These are phyloP conservation scores for Wickerhamomyces queroliae DNA, from an alignment of 805 yeast genomes.

Conservation along the genomic window DNA sequence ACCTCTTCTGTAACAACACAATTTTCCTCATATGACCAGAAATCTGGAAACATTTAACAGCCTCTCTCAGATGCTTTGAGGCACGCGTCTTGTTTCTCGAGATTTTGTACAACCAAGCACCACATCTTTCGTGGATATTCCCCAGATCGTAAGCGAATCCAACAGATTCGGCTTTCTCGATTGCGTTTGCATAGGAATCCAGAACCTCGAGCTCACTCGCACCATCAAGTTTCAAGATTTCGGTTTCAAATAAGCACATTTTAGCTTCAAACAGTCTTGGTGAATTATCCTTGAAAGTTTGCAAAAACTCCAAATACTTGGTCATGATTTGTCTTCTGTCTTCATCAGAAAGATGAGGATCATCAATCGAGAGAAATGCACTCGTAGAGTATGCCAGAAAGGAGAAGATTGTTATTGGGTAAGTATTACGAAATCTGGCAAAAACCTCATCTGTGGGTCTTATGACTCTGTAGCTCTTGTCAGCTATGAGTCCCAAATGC, in stretches of 20 bases:
- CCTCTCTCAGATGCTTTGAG: conserved; percentile 28
- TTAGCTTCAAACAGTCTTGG: conserved; percentile 36
- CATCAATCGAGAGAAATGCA: conserved; percentile 9
- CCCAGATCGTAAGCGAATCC: conserved; percentile 34
- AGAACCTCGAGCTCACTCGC: conserved; percentile 31
- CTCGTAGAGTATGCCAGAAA: background rate
- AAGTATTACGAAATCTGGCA: background rate
- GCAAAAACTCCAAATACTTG: conserved; percentile 21
- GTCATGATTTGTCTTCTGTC: conserved; percentile 20
- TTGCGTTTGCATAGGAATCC: conserved; percentile 40
- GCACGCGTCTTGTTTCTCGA: conserved; percentile 27
- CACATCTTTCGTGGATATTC: conserved; percentile 36
- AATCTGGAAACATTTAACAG: conserved; percentile 28
- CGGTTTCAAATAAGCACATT: conserved; percentile 29
- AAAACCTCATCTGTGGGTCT: background rate
- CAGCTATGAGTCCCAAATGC: background rate
- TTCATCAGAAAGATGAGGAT: conserved; percentile 15
- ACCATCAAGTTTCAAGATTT: conserved; percentile 18
- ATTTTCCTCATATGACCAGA: conserved; percentile 24
- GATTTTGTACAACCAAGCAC: conserved; percentile 23
- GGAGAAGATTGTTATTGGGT: conserved; percentile 3
- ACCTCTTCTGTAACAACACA: conserved; percentile 22
- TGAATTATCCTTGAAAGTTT: conserved; percentile 29
- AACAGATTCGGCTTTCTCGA: conserved; percentile 29
- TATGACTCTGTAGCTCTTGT: background rate